Base-by-base conservation (phyloP, 805 yeast genomes). In the Ogataea methylovora region DNA sequence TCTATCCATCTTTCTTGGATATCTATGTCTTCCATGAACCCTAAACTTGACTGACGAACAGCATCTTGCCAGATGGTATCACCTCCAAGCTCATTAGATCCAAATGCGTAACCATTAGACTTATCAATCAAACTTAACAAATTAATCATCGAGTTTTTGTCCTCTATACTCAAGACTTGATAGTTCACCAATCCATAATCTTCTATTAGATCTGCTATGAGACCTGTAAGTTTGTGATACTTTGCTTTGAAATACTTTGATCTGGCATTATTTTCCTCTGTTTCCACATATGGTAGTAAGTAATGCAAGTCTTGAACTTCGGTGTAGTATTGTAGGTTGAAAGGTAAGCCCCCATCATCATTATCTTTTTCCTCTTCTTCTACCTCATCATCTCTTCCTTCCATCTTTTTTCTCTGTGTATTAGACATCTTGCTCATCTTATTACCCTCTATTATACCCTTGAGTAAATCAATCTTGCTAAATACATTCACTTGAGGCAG, bases 51-150 rank as follows among this genome's bases (percentile, higher is more conserved):
- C 34, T 84, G 85, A 43, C 97, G 69, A 1, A 90, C 73, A 1
- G 96, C 95, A 46, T 90, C 95, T n/a, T 87, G 84, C 98, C 98
- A 92, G 2, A 92, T 77, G 0, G 90, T 75, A 52, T 92, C 99
- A n/a, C 97, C 98, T 2, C 97, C 95, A 7, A 90, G 69, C 46
- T 92, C 99, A 21, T 87, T 84, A 1, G 88, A 67, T 0, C 99
- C 99, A 63, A 85, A 86, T 45, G 84, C 71, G 53, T 92, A 92
- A 0, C 99, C 99, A 47, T 81, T 84, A 3, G 97, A 90, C 52
- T 84, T 88, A 52, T 92, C 99, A 8, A 92, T 75, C 2, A 75
- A 65, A 12, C 82, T 68, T 29, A 92, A 67, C 24, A 92, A 58
- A 33, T 80, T 71, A 21, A 92, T 88, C 97, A 92, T 92, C 22